These are phyloP conservation scores for Agapanthus africanus DNA, from an alignment of 106 monocot species.

Conservation along the genomic window DNA sequence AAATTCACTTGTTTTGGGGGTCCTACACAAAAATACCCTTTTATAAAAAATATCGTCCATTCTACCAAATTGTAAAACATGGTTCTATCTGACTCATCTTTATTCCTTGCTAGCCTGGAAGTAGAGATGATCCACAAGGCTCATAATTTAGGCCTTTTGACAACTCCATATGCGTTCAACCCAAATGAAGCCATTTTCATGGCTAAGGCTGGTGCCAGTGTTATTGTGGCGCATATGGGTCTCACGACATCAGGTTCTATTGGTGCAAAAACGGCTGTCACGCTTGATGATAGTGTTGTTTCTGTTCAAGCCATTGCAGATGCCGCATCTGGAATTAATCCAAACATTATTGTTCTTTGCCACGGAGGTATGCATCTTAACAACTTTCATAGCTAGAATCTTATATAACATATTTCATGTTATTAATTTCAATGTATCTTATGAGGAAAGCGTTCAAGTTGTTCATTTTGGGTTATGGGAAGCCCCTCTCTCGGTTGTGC, in stretches of 20 bases:
- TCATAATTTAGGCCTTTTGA: conserved; percentile 73
- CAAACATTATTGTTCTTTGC: conserved; percentile 77
- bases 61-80: background rate
- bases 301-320: conserved; percentile 93
- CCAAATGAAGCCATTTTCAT: conserved; percentile 66
- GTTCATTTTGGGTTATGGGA: background rate
- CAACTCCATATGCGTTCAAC: conserved; percentile 91
- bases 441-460: background rate
- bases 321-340: conserved; percentile 65
- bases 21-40: no score
- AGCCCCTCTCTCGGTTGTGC: no score
- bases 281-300: conserved; percentile 55
- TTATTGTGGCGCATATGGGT: conserved; percentile 96
- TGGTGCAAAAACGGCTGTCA: conserved; percentile 75
- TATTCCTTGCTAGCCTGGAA: conserved; percentile 54
- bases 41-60: no score
- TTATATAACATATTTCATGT: background rate
- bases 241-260: conserved; percentile 82
- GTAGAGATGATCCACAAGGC: conserved; percentile 92
- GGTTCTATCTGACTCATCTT: background rate
- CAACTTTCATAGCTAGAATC: background rate
- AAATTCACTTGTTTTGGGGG: no score
- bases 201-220: conserved; percentile 81
- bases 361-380: conserved; percentile 71
- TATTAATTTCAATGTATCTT: background rate